These are phyloP conservation scores for Discostella pseudostelligera DNA, from an alignment of 108 stramenopile genomes.

Conservation along the genomic window DNA sequence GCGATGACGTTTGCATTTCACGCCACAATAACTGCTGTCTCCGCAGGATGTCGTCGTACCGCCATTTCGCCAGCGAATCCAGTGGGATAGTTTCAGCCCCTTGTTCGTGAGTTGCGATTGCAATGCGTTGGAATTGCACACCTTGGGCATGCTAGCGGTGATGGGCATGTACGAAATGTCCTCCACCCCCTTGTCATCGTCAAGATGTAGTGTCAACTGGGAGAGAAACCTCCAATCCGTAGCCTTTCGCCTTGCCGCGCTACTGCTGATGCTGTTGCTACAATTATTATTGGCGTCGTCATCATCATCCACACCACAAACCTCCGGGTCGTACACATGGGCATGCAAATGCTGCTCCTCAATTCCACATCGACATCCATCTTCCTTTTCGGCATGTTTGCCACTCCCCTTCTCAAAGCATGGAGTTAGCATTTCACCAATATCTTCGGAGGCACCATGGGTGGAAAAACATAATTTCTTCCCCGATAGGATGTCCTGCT, in stretches of 20 bases:
- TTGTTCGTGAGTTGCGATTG: constrained; percentile 15
- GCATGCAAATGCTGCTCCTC: constrained; percentile 61
- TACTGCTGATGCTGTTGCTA: not conserved
- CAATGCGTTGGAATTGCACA: constrained; percentile 26
- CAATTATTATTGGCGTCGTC: too few relatives aligned
- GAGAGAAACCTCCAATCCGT: constrained; percentile 28
- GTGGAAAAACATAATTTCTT: constrained; percentile 52
- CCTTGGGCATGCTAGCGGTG: constrained; percentile 33
- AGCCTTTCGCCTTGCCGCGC: not conserved
- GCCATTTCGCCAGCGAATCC: constrained; percentile 6
- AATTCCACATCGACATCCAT: constrained; percentile 55
- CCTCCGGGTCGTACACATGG: constrained; percentile 37
- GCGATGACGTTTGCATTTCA: constrained; percentile 6
- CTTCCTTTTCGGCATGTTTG: constrained; percentile 53
- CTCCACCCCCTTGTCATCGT: constrained; percentile 3
- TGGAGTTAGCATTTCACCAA: constrained; percentile 51
- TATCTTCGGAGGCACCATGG: constrained; percentile 36
- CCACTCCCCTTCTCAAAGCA: constrained; percentile 62
- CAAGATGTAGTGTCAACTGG: constrained; percentile 28
- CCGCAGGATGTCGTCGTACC: not conserved
- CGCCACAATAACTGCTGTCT: constrained; percentile 1
- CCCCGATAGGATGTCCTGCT: not conserved
- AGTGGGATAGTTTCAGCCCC: constrained; percentile 18
- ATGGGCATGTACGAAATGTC: constrained; percentile 19
- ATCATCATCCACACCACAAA: constrained; percentile 20